Conservation (phyloP, 192 early-diverging fungal genomes). For the Globomyces pollinis-pini region DNA sequence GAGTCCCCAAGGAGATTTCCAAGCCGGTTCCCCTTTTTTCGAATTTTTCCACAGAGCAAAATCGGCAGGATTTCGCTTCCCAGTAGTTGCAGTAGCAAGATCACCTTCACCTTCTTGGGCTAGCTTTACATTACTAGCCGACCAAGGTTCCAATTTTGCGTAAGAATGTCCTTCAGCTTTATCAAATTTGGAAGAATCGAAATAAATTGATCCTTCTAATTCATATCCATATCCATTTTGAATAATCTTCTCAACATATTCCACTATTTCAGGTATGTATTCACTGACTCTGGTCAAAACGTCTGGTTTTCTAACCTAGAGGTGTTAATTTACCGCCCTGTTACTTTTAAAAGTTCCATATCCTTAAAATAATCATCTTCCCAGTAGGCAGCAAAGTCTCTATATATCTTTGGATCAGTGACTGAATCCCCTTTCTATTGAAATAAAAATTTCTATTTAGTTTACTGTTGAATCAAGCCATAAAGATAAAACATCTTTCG, state of each 20-base stretch:
- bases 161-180: constrained; percentile 78
- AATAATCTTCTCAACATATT: constrained; percentile 86
- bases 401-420: constrained; percentile 85
- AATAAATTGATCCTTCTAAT: constrained; percentile 86
- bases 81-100: constrained; percentile 53
- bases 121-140: constrained; percentile 69
- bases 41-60: constrained; percentile 96
- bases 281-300: constrained; percentile 91
- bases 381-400: constrained; percentile 87
- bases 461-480: constrained; percentile 13
- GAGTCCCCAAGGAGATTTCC: constrained; percentile 84
- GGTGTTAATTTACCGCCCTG: no score
- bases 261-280: constrained; percentile 90
- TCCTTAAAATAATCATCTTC: constrained; percentile 88
- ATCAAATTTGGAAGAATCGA: constrained; percentile 81
- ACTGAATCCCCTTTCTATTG: constrained; percentile 50
- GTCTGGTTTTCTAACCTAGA: constrained; percentile 69
- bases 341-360: constrained; percentile 86
- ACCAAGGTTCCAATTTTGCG: constrained; percentile 88
- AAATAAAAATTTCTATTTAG: not conserved
- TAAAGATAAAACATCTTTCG: constrained; percentile 40
- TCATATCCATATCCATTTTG: constrained; percentile 93
- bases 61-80: constrained; percentile 68
- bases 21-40: constrained; percentile 89
- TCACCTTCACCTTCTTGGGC: constrained; percentile 89